Conservation (phyloP, 331 rosid species). For the Spiraea crenata region DNA sequence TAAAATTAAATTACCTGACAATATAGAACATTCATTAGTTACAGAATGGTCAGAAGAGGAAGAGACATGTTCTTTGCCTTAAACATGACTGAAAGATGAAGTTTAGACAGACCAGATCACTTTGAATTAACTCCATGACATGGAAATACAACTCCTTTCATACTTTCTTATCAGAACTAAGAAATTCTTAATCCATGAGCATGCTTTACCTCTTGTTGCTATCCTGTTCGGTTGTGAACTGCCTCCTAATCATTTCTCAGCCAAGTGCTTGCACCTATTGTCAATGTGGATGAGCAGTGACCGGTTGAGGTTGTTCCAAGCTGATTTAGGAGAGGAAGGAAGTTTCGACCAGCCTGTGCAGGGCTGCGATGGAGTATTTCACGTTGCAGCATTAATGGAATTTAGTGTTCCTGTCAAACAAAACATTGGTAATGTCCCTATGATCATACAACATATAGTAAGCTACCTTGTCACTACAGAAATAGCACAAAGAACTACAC, state of each 20-base stretch:
- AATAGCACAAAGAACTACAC: background rate
- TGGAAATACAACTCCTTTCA: too few relatives aligned
- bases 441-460: background rate
- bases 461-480: too few relatives aligned
- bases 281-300: constrained; percentile 52
- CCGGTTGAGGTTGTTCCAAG: constrained; percentile 60
- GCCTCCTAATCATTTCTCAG: constrained; percentile 29
- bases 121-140: too few relatives aligned
- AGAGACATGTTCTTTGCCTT: too few relatives aligned
- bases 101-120: too few relatives aligned
- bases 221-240: background rate
- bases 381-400: constrained; percentile 82
- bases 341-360: constrained; percentile 79
- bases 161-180: too few relatives aligned
- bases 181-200: background rate
- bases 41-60: too few relatives aligned
- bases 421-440: constrained; percentile 44
- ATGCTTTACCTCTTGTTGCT: background rate
- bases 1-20: too few relatives aligned
- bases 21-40: too few relatives aligned
- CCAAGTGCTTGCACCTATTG: constrained; percentile 53
- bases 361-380: constrained; percentile 78
- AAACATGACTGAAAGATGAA: too few relatives aligned
- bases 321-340: constrained; percentile 65
- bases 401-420: constrained; percentile 41